A percentile compares a stretch with the other conserved stretches of the same genome.
phyloP scores from a whole-genome alignment of 768 basidiomycete genomes.

The Mycena latifolia region DNA sequence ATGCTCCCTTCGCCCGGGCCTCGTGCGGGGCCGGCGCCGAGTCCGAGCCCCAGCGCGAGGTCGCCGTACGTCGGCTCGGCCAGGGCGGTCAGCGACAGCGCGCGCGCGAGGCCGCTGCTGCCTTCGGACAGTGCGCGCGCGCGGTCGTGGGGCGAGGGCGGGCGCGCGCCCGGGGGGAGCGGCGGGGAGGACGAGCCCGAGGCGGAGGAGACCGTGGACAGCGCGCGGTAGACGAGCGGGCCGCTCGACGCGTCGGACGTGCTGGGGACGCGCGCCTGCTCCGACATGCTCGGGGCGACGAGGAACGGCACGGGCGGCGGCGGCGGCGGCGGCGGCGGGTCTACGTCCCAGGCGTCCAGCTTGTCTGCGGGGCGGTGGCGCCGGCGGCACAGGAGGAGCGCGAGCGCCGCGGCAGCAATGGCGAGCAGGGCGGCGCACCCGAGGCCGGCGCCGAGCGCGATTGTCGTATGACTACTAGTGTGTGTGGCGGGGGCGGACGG shows the following conservation, averaged over 20 bases:
- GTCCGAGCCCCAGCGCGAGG: no score
- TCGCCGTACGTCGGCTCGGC: no score
- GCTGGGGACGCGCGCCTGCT: neutral
- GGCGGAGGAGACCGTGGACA: no score
- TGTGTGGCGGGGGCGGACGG: neutral
- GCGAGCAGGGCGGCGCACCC: conserved; percentile 18
- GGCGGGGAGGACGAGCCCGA: neutral
- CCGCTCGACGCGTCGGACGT: conserved; percentile 12
- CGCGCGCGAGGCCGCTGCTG: no score
- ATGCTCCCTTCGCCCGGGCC: no score
- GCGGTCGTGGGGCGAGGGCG: no score
- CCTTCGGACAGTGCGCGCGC: no score
- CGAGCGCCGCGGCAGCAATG: conserved; percentile 17
- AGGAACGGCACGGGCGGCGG: conserved; percentile 19
- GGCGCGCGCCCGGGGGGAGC: no score
- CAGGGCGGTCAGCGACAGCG: no score
- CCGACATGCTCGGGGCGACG: neutral
- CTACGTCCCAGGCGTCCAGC: conserved; percentile 20
- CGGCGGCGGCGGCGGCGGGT: neutral
- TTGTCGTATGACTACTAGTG: neutral
- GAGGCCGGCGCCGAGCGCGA: conserved; percentile 15
- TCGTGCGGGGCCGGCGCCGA: no score
- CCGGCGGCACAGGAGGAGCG: conserved; percentile 33
- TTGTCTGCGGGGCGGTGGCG: neutral
- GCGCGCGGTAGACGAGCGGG: conserved; percentile 3